These are phyloP conservation scores for Phytophthora melonis DNA, from an alignment of 352 stramenopile species.

Conservation along the genomic window DNA sequence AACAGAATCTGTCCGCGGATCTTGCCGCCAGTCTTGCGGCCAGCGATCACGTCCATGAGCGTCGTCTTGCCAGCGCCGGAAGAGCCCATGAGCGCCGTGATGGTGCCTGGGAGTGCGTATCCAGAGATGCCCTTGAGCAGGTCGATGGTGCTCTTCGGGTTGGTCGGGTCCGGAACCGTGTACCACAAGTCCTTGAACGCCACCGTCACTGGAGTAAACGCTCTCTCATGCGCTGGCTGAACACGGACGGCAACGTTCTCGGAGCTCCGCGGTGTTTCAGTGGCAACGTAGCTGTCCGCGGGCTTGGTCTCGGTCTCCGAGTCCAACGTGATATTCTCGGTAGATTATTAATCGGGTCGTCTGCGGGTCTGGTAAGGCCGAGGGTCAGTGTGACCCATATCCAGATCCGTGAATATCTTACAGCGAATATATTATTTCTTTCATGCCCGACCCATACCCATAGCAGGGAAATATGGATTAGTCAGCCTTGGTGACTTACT, in stretches of 20 bases:
- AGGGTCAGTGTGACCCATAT: no score
- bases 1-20: slow-evolving; percentile 90
- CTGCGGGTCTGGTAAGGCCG: no score
- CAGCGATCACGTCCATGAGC: slow-evolving; percentile 95
- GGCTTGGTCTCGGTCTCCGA: neutral
- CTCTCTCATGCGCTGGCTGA: neutral
- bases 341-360: no score
- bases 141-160: slow-evolving; percentile 36
- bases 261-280: neutral
- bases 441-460: no score
- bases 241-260: no score
- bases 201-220: neutral
- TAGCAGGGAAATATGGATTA: no score
- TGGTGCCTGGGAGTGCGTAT: slow-evolving; percentile 53
- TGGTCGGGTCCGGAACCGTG: slow-evolving; percentile 19
- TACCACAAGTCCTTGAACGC: slow-evolving; percentile 39
- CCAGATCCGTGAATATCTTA: no score
- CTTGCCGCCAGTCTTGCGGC: slow-evolving; percentile 91
- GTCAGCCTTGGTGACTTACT: no score
- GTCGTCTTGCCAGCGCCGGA: slow-evolving; percentile 94
- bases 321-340: slow-evolving; percentile 12
- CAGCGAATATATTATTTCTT: no score
- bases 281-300: neutral
- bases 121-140: slow-evolving; percentile 73
- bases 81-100: slow-evolving; percentile 82